Percentiles rank a stretch among this genome's conserved stretches.
Conservation (phyloP, 208 protist genomes). For the Crithidia bombi region DNA sequence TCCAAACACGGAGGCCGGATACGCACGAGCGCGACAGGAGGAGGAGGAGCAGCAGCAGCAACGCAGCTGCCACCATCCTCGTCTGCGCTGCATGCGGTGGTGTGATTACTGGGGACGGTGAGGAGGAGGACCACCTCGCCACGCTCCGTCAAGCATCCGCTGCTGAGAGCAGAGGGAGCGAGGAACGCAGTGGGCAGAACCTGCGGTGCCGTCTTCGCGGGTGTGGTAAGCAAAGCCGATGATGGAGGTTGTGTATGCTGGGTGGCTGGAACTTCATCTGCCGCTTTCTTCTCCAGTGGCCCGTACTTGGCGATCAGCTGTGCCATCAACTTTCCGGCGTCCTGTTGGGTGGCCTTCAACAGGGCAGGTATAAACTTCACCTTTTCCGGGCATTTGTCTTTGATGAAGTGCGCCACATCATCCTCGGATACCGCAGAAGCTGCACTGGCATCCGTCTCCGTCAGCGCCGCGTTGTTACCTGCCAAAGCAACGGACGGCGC, state of each 20-base stretch:
- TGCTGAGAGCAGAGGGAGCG: conserved; percentile 11
- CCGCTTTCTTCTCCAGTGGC: conserved; percentile 23
- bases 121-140: conserved; percentile 43
- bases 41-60: not conserved
- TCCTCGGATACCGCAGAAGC: conserved; percentile 21
- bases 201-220: not conserved
- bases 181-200: not conserved
- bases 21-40: conserved; percentile 21
- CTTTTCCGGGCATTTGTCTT: conserved; percentile 61
- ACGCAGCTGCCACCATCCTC: not conserved
- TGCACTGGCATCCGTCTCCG: not conserved
- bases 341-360: conserved; percentile 46
- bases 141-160: conserved; percentile 32
- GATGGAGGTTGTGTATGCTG: too few species aligned
- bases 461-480: not conserved
- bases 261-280: too few species aligned
- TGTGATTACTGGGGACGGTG: not conserved
- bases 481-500: not conserved
- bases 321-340: conserved; percentile 44
- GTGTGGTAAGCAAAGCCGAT: not conserved
- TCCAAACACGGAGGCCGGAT: conserved; percentile 41
- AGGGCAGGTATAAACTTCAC: conserved; percentile 56
- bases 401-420: conserved; percentile 45
- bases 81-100: not conserved
- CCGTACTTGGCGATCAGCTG: conserved; percentile 65